phyloP scores from a whole-genome alignment of 805 yeast genomes.

The Hanseniaspora lachancei region DNA sequence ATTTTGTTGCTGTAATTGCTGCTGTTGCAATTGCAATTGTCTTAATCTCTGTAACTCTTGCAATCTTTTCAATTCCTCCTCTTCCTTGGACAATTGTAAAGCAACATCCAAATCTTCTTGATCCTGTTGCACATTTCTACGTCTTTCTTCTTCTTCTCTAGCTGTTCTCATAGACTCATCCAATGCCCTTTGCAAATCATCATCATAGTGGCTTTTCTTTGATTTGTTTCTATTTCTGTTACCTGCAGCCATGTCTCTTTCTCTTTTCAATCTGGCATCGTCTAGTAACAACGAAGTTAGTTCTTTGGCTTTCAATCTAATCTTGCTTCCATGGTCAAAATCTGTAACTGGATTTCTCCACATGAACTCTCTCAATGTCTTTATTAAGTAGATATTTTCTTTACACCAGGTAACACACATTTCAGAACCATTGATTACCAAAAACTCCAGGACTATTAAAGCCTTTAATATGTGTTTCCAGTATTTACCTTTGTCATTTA shows the following conservation, averaged over 20 bases:
- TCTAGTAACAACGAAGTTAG: slow-evolving; percentile 67
- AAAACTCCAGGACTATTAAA: slow-evolving; percentile 73
- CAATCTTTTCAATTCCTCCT: slow-evolving; percentile 23
- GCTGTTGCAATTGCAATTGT: slow-evolving; percentile 20
- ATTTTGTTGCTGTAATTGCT: slow-evolving; percentile 18
- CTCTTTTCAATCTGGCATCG: slow-evolving; percentile 54
- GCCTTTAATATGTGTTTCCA: slow-evolving; percentile 95
- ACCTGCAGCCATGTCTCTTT: slow-evolving; percentile 38
- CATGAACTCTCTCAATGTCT: slow-evolving; percentile 82
- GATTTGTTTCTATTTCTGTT: slow-evolving; percentile 24
- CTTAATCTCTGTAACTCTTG: slow-evolving; percentile 22
- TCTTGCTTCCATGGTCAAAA: slow-evolving; percentile 75
- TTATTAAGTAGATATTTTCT: slow-evolving; percentile 75
- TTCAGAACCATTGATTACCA: slow-evolving; percentile 75
- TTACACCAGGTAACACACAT: slow-evolving; percentile 84
- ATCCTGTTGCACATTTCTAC: slow-evolving; percentile 24
- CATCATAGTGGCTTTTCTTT: slow-evolving; percentile 39
- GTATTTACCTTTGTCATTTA: slow-evolving; percentile 91
- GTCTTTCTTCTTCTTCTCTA: slow-evolving; percentile 60
- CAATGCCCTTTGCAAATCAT: slow-evolving; percentile 65
- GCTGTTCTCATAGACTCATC: slow-evolving; percentile 73
- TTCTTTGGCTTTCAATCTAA: slow-evolving; percentile 81
- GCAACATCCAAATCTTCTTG: slow-evolving; percentile 25
- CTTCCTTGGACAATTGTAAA: slow-evolving; percentile 24
- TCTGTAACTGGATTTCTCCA: slow-evolving; percentile 57